Base-by-base conservation (phyloP, 2,329 filamentous ascomycete species). In the Ascochyta koolunga region DNA sequence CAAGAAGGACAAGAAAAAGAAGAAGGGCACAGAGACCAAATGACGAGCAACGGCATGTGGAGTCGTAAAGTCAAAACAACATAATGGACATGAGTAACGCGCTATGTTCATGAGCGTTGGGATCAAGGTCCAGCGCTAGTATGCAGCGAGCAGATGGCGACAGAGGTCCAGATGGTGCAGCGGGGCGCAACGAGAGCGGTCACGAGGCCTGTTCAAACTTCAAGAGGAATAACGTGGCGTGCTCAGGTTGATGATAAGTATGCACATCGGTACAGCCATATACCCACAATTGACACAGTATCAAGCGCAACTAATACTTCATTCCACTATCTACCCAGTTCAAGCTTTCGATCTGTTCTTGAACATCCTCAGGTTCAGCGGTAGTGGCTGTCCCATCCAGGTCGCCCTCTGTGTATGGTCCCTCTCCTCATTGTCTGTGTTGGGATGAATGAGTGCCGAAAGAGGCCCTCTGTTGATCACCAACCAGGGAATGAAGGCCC, bases 401-500 rank as follows among this genome's bases (percentile, higher is more conserved):
- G 86, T 89, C 1, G 88, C 89, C 35, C 86, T 76, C 67, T 89
- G 81, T 25, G 87, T 82, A 68, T 91, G 88, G 67, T 90, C 86
- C 39, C 83, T 76, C 53, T 79, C 67, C 53, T 82, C 79, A 35
- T 86, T 82, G n/a, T 82, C 80, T 0, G 89, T 92, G 67, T 96
- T 96, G 0, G 92, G 91, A 73, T 96, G 93, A 1, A 96, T 74
- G 18, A 97, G 78, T 4, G 80, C 91, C 41, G 89, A 92, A 56
- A 96, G 74, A 2, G 90, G 90, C 0, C 92, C 92, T 5, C 92
- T 82, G 75, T 93, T 88, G 52, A 96, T 85, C 25, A 90, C 83
- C 25, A 96, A 78, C 92, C 92, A 96, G 0, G 90, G 83, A 33
- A 97, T 78, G 66, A 96, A 96, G 0, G 93, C 92, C 0, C 92